phyloP scores from a whole-genome alignment of 768 basidiomycete species.

The Nidularia pulvinata region DNA sequence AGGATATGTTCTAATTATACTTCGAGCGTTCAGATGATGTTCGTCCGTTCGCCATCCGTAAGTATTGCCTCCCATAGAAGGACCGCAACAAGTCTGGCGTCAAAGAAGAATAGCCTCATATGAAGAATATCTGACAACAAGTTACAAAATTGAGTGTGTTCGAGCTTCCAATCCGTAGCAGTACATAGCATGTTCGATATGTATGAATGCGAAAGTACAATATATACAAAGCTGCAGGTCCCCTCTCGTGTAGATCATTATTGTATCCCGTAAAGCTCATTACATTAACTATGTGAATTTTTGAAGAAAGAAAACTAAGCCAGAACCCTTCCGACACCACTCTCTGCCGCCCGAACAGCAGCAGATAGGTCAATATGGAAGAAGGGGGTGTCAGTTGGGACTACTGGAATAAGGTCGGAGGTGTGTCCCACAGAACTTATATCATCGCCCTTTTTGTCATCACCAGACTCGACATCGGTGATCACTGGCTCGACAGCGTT shows the following conservation, averaged over 20 bases:
- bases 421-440: slow-evolving; percentile 4
- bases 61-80: too few relatives aligned
- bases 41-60: too few relatives aligned
- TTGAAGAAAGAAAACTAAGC: neutral
- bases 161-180: too few relatives aligned
- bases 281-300: neutral
- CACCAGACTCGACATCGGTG: slow-evolving; percentile 28
- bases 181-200: too few relatives aligned
- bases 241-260: neutral
- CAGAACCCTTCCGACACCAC: slow-evolving; percentile 22
- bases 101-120: too few relatives aligned
- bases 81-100: too few relatives aligned
- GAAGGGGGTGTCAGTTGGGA: slow-evolving; percentile 67
- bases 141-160: too few relatives aligned
- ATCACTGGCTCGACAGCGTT: slow-evolving; percentile 11
- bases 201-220: neutral
- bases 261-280: neutral
- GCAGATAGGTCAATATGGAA: slow-evolving; percentile 88
- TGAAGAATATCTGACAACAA: too few relatives aligned
- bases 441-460: slow-evolving; percentile 23
- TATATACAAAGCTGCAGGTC: neutral
- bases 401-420: slow-evolving; percentile 34
- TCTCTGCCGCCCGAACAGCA: slow-evolving; percentile 73
- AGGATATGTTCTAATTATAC: too few relatives aligned
- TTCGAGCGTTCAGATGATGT: too few relatives aligned